These are phyloP conservation scores for Aspergillus aculeatinus DNA, from an alignment of 2,329 filamentous ascomycete species.

Conservation along the genomic window DNA sequence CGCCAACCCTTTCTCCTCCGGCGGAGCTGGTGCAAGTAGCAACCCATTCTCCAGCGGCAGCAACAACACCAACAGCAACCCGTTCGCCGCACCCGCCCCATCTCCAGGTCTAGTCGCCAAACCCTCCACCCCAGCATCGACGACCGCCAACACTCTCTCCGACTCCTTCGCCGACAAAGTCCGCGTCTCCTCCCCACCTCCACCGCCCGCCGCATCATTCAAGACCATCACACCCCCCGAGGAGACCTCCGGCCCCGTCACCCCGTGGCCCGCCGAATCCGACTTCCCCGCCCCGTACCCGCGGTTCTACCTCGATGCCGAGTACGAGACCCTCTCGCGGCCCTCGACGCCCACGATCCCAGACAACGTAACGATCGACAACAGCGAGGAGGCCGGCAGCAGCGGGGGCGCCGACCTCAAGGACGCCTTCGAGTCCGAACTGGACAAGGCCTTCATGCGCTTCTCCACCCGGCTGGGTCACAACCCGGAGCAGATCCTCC, in stretches of 20 bases:
- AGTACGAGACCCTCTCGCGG: slow-evolving; percentile 78
- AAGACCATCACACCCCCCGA: slow-evolving; percentile 26
- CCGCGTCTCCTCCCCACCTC: slow-evolving; percentile 48
- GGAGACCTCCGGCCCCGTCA: slow-evolving; percentile 46
- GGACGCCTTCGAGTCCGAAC: slow-evolving; percentile 71
- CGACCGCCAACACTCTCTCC: slow-evolving; percentile 61
- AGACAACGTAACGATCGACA: slow-evolving; percentile 47
- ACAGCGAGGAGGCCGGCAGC: slow-evolving; percentile 36
- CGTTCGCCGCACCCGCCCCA: slow-evolving; percentile 55
- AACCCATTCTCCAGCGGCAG: slow-evolving; percentile 59
- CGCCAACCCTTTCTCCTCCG: slow-evolving; percentile 57
- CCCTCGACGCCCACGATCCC: slow-evolving; percentile 51
- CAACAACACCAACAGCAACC: slow-evolving; percentile 46
- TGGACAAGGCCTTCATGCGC: slow-evolving; percentile 75
- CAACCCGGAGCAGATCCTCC: slow-evolving; percentile 78
- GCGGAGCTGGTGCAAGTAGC: slow-evolving; percentile 17
- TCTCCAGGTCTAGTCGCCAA: slow-evolving; percentile 8
- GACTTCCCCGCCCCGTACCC: slow-evolving; percentile 71
- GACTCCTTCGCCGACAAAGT: slow-evolving; percentile 74
- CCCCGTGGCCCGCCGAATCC: slow-evolving; percentile 73
- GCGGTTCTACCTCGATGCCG: slow-evolving; percentile 79
- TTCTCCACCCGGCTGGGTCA: slow-evolving; percentile 76
- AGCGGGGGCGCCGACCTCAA: slow-evolving; percentile 51
- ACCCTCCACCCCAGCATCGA: slow-evolving; percentile 35
- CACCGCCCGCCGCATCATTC: slow-evolving; percentile 11